phyloP scores from a whole-genome alignment of 441 rosid genomes.

The Euphorbia celastroides region DNA sequence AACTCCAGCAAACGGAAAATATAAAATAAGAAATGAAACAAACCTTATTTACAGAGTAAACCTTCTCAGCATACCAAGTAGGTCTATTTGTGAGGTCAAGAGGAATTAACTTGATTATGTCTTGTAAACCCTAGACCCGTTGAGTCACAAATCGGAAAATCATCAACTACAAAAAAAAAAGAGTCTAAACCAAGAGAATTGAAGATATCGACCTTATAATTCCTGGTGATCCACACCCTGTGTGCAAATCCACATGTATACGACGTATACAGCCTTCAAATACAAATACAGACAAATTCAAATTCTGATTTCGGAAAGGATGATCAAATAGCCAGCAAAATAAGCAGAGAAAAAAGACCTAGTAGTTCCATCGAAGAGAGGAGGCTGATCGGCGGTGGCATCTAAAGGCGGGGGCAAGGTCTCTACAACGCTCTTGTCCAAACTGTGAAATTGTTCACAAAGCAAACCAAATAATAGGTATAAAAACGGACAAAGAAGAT shows the following conservation, averaged over 20 bases:
- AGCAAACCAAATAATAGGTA: background rate
- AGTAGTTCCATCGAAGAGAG: slow-evolving; percentile 28
- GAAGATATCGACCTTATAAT: slow-evolving; percentile 30
- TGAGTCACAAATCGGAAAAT: background rate
- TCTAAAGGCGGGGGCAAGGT: slow-evolving; percentile 18
- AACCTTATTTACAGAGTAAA: slow-evolving; percentile 45
- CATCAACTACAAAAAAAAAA: background rate
- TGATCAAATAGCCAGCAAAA: background rate
- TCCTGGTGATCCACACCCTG: slow-evolving; percentile 49
- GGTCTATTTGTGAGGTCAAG: slow-evolving; percentile 42
- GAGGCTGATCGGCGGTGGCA: slow-evolving; percentile 26
- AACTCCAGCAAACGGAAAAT: background rate
- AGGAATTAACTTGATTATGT: slow-evolving; percentile 40
- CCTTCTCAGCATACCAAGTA: slow-evolving; percentile 52
- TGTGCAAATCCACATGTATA: slow-evolving; percentile 41
- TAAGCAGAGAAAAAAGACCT: background rate
- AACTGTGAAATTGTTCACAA: slow-evolving; percentile 6
- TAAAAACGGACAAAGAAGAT: too few species aligned
- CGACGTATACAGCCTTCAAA: slow-evolving; percentile 32
- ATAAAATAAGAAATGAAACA: background rate
- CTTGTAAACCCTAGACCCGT: slow-evolving; percentile 41
- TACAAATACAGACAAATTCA: background rate
- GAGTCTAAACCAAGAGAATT: background rate
- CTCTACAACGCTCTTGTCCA: slow-evolving; percentile 25
- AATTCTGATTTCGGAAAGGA: background rate